Evolutionary conservation across 2,329 filamentous ascomycete species (phyloP), one percentile per base, ranked within the genome.

Genomic region (Diaporthe velutina): DNA sequence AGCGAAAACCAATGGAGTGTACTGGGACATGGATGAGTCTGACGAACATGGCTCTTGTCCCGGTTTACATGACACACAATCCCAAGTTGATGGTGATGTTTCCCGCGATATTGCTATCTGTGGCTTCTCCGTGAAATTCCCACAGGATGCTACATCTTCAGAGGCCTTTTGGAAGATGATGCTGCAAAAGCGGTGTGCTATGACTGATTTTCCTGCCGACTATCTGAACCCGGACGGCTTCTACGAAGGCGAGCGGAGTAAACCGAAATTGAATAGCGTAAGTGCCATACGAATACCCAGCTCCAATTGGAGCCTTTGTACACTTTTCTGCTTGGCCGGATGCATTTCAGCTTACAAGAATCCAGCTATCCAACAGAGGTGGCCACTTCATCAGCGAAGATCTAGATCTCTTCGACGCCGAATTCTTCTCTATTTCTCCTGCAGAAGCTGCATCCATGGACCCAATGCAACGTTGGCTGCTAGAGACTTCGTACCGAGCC

Each of bases 101-200:
- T 40, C 57, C 7, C 7, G 28, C 10, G 57, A 42, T 5, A 25
- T 70, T 17, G 66, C 66, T 19, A 54, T 70, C 28, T 52, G 45
- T 13, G 66, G 66, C 7, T 38, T 70, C 8, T 52, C 42, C 7
- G 7, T 70, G 13, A 70, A 70, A 30, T 70, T 70, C 10, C 67
- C 67, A 1, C 67, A 70, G 30, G 67, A 70, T 4, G 67, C 50
- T 3, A 70, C 28, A 8, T 42, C 50, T 30, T 1, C 35, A 5
- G 33, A 57, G 3, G 30, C 19, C 4, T 57, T 70, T 13, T 70
- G 67, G 67, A 19, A 57, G 22, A 57, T 70, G 33, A 9, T 57
- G 9, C 3, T 19, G 22, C 30, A 38, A n/a, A 55, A 55, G 19
- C 48, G 67, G 4, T 57, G 30, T 12, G 67, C 50, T 3, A 55